These are phyloP conservation scores for Coemansia sp. DNA, from an alignment of 192 early-diverging fungal species.

Conservation along the genomic window DNA sequence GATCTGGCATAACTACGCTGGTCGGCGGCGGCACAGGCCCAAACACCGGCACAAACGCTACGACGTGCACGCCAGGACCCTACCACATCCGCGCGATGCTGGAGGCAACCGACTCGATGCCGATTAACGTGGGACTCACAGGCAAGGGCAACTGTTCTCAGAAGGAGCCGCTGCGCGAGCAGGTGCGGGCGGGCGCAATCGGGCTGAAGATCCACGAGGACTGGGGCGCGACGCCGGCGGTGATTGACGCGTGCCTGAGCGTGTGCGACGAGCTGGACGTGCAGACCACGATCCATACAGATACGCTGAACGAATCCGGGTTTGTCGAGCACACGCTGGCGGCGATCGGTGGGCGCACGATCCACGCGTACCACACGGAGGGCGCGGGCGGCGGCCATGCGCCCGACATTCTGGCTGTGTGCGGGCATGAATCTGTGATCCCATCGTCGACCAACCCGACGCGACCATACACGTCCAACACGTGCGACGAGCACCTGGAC, in stretches of 20 bases:
- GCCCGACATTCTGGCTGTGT: constrained; percentile 77
- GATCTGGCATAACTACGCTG: constrained; percentile 77
- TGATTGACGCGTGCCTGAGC: constrained; percentile 84
- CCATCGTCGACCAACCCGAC: constrained; percentile 97
- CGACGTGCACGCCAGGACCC: constrained; percentile 89
- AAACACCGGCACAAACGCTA: constrained; percentile 94
- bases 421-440: constrained; percentile 81
- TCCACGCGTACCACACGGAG: constrained; percentile 96
- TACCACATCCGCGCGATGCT: constrained; percentile 88
- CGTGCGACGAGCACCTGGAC: constrained; percentile 96
- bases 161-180: constrained; percentile 70
- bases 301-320: constrained; percentile 96
- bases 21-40: constrained; percentile 94
- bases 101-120: constrained; percentile 82
- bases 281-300: constrained; percentile 90
- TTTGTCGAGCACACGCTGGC: constrained; percentile 90
- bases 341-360: constrained; percentile 88
- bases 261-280: constrained; percentile 89
- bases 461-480: constrained; percentile 91
- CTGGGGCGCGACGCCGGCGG: constrained; percentile 93
- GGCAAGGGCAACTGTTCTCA: constrained; percentile 90
- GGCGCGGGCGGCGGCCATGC: constrained; percentile 97
- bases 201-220: constrained; percentile 96
- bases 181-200: constrained; percentile 80
- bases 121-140: constrained; percentile 92